Evolutionary conservation across 371 early-diverging fungal species (phyloP).

Genomic region (Syncephalis fuscata): DNA sequence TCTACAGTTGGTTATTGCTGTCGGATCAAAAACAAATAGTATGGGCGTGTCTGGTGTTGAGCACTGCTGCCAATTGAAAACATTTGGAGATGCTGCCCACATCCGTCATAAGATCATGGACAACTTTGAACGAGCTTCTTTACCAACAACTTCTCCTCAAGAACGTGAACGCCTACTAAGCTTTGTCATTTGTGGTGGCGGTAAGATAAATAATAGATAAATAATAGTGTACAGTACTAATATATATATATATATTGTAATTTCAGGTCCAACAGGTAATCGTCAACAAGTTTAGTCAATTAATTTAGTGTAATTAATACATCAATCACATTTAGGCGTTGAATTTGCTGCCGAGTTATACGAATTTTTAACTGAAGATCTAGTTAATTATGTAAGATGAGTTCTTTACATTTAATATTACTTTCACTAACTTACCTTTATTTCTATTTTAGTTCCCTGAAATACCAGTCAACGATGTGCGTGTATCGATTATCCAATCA

Average conservation of each 20-base stretch:
- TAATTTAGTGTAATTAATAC: not conserved
- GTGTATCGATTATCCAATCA: constrained; percentile 48
- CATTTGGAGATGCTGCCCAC: constrained; percentile 48
- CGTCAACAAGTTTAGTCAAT: not conserved
- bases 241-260: not conserved
- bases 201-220: constrained; percentile 11
- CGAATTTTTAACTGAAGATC: constrained; percentile 70
- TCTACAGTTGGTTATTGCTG: constrained; percentile 51
- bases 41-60: constrained; percentile 68
- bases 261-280: constrained; percentile 8
- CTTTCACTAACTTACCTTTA: constrained; percentile 15
- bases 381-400: constrained; percentile 37
- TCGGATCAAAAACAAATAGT: constrained; percentile 64
- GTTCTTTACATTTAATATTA: constrained; percentile 2
- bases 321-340: constrained; percentile 22
- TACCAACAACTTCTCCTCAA: constrained; percentile 49
- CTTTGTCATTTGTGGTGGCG: constrained; percentile 77
- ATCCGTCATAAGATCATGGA: constrained; percentile 47
- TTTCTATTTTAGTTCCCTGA: constrained; percentile 39
- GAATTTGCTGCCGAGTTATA: constrained; percentile 73
- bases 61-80: constrained; percentile 46
- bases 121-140: constrained; percentile 69
- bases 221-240: not conserved
- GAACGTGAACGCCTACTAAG: constrained; percentile 68
- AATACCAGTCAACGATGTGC: constrained; percentile 37